Base-by-base conservation (phyloP, 345 rosid species). In the Streptanthus diversifolius region DNA sequence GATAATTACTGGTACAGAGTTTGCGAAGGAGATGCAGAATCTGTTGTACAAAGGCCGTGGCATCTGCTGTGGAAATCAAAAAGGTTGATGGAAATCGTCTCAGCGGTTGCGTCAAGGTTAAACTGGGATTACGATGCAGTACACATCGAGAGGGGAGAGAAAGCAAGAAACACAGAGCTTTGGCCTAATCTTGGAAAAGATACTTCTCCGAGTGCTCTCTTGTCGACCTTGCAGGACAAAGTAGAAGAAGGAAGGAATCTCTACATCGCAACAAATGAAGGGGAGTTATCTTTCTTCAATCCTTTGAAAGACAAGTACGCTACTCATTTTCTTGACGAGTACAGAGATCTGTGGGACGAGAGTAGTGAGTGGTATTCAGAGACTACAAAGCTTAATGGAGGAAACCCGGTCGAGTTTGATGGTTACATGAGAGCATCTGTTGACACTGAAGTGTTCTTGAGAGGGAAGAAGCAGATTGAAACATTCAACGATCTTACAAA, bases 1-100 rank as follows among this genome's bases (percentile, higher is more conserved):
- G 96, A 95, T 74, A 91, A 95, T 68, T 95, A 87, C 80, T 95
- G 96, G 97, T 95, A 91, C 63, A 84, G 96, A 36, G 97, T 90
- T n/a, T 95, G 97, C 13, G 96, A 91, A 80, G 99, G 96, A 41
- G 96, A 90, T 70, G 82, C 93, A 3, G 99, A 77, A 33, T 85
- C 95, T 37, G 80, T 82, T 27, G 79, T 95, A 52, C 82, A 87
- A 51, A 82, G 97, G 69, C 96, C 99, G 1, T 95, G 97, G 95
- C 89, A 88, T 83, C 74, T 91, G 68, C 14, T 91, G 53, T 91
- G 97, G 97, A 91, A 95, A 73, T 91, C 99, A 0, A 95, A 82
- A 66, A 86, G 97, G 77, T 79, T 95, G 75, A 82, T 89, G 98
- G 98, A 91, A 41, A 91, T 93, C 5, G 93, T 89, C 33, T 83